Conservation (phyloP, 129 eudicot species). For the Pulicaria dysenterica region DNA sequence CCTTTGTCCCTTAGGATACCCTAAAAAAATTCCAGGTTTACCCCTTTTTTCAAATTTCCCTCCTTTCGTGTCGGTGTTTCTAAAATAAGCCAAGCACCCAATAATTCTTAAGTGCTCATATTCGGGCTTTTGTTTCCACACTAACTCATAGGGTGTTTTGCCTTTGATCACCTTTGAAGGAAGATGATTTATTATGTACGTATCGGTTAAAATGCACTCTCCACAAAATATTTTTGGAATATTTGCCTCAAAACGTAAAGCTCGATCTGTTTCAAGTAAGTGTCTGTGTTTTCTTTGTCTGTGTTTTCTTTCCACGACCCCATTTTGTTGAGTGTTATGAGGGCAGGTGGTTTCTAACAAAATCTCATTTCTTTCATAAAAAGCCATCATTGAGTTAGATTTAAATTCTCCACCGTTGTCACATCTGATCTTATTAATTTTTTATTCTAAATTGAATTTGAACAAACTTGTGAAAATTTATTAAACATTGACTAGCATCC, state of each 20-base stretch:
- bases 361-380: background rate
- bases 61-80: background rate
- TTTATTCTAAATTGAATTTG: no score
- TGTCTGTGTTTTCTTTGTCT: background rate
- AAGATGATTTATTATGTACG: background rate
- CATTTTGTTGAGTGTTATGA: background rate
- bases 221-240: background rate
- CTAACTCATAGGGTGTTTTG: background rate
- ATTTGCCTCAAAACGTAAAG: background rate
- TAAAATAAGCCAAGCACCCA: background rate
- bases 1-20: background rate
- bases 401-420: no score
- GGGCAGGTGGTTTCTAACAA: background rate
- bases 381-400: background rate
- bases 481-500: background rate
- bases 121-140: background rate
- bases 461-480: background rate
- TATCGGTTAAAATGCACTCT: background rate
- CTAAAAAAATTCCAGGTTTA: background rate
- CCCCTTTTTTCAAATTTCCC: background rate
- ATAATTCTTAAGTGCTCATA: background rate
- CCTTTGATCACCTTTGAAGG: background rate
- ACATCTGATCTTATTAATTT: background rate
- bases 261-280: background rate
- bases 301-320: background rate